Conservation (phyloP, 805 yeast genomes). For the Metschnikowia lachancei region DNA sequence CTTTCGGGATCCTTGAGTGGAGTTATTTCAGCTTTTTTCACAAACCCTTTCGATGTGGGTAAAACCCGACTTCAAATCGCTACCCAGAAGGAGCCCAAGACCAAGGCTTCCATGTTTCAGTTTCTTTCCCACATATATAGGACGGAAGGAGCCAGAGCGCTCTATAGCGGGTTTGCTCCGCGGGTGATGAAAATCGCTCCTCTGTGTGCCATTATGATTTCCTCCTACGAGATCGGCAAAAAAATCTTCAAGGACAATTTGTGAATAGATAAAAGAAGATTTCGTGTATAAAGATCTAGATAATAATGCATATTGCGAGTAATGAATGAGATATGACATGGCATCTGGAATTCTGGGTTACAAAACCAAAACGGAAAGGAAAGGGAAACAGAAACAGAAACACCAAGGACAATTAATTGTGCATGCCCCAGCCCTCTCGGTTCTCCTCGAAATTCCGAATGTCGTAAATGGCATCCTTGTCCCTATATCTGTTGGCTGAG, state of each 20-base stretch:
- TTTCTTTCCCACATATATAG: slow-evolving; percentile 61
- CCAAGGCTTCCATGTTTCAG: slow-evolving; percentile 58
- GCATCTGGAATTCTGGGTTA: background rate
- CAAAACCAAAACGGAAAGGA: background rate
- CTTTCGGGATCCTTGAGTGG: slow-evolving; percentile 85
- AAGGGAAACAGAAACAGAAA: background rate
- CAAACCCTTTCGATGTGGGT: slow-evolving; percentile 97
- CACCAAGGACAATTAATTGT: background rate
- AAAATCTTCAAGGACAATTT: slow-evolving; percentile 36
- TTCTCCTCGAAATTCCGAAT: slow-evolving; percentile 16
- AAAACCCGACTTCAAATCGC: slow-evolving; percentile 80
- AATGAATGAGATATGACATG: background rate
- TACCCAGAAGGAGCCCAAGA: slow-evolving; percentile 33
- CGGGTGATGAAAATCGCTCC: slow-evolving; percentile 91
- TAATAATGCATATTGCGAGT: background rate
- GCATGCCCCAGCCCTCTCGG: slow-evolving; percentile 19
- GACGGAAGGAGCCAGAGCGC: slow-evolving; percentile 75
- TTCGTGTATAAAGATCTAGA: background rate
- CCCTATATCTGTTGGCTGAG: slow-evolving; percentile 1
- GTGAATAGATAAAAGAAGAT: slow-evolving; percentile 2
- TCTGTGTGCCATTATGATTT: slow-evolving; percentile 97
- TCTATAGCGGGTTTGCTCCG: slow-evolving; percentile 86
- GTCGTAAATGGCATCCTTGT: slow-evolving; percentile 10
- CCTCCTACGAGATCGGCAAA: slow-evolving; percentile 89
- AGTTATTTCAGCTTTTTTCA: slow-evolving; percentile 74